phyloP scores from a whole-genome alignment of 2,329 filamentous ascomycete species.

The Myriosclerotinia duriaeana region DNA sequence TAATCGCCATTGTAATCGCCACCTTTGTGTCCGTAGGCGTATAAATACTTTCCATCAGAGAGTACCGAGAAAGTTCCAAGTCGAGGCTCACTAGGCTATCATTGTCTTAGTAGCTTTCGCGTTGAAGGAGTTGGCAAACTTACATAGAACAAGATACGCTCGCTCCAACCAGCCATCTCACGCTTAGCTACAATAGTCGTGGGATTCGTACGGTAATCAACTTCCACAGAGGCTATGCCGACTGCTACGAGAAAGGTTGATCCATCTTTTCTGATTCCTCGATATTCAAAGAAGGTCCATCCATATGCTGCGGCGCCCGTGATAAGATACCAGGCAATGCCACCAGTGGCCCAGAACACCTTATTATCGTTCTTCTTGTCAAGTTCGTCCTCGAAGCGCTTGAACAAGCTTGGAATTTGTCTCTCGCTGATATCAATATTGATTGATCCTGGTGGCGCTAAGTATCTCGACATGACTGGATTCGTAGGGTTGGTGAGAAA shows the following conservation, averaged over 20 bases:
- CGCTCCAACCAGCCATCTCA: slow-evolving; percentile 8
- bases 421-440: slow-evolving; percentile 21
- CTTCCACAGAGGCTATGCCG: slow-evolving; percentile 19
- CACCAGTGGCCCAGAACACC: slow-evolving; percentile 20
- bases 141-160: slow-evolving; percentile 17
- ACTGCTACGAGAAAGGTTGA: slow-evolving; percentile 18
- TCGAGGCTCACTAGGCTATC: slow-evolving; percentile 25
- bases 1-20: slow-evolving; percentile 27
- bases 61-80: slow-evolving; percentile 29
- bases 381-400: slow-evolving; percentile 19
- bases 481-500: slow-evolving; percentile 11
- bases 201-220: slow-evolving; percentile 15
- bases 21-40: slow-evolving; percentile 29
- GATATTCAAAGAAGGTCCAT: slow-evolving; percentile 21
- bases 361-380: slow-evolving; percentile 14
- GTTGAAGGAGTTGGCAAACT: background rate
- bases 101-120: background rate
- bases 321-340: slow-evolving; percentile 17
- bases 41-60: slow-evolving; percentile 24
- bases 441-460: slow-evolving; percentile 9
- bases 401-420: slow-evolving; percentile 18
- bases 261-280: slow-evolving; percentile 11
- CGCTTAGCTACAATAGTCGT: slow-evolving; percentile 17
- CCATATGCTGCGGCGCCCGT: slow-evolving; percentile 17
- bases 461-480: slow-evolving; percentile 26